Percentiles rank a stretch among this genome's conserved stretches.
phyloP scores from a whole-genome alignment of 2,329 filamentous ascomycete species.

The Alternaria solani region DNA sequence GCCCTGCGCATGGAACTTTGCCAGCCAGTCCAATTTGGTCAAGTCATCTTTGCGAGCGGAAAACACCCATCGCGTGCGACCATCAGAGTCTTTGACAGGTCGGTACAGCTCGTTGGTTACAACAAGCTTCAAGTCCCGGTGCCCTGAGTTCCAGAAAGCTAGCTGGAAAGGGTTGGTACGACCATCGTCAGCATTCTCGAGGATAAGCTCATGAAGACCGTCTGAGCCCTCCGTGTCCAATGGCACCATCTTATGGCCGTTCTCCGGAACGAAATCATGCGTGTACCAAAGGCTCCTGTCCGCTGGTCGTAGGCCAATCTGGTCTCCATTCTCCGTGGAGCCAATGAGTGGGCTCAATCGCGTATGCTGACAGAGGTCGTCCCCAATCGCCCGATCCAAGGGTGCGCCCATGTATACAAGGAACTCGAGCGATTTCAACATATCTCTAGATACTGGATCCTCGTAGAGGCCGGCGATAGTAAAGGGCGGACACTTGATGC shows the following conservation, averaged over 20 bases:
- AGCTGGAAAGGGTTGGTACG: background rate
- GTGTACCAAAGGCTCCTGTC: constrained; percentile 28
- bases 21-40: constrained; percentile 30
- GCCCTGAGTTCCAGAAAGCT: constrained; percentile 35
- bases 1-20: constrained; percentile 29
- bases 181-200: background rate
- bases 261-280: constrained; percentile 26
- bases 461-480: constrained; percentile 7
- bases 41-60: constrained; percentile 30
- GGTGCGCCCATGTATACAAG: constrained; percentile 22
- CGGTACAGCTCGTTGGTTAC: constrained; percentile 49
- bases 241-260: constrained; percentile 19
- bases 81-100: constrained; percentile 34
- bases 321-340: constrained; percentile 26
- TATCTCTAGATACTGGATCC: constrained; percentile 11
- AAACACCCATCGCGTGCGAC: constrained; percentile 27
- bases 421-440: constrained; percentile 25
- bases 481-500: background rate
- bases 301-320: constrained; percentile 13
- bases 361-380: constrained; percentile 22
- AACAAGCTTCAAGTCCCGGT: constrained; percentile 40
- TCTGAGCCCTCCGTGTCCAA: constrained; percentile 26
- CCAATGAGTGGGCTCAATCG: constrained; percentile 25
- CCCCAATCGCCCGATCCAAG: constrained; percentile 24
- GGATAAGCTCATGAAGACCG: constrained; percentile 39